Base-by-base conservation (phyloP, 805 yeast genomes). In the Cyberlindnera suaveolens region DNA sequence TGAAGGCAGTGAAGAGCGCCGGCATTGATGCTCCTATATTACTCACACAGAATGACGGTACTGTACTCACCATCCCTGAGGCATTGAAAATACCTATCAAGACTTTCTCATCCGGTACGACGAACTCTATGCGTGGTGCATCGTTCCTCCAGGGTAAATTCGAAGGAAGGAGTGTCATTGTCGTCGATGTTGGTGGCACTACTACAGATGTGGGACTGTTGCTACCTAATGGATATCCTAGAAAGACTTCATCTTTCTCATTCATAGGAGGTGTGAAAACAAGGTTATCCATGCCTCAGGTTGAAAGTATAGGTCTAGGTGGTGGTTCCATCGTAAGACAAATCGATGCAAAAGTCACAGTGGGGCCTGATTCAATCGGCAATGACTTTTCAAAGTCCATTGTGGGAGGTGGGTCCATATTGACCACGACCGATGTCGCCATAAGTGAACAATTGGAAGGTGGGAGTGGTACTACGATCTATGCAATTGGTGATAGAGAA, bases 281-380 rank as follows among this genome's bases (percentile, higher is more conserved):
- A 63, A 68, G 68, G 45, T 66, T 72, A 41, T 63, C 75, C 3
- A 72, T 71, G 77, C 77, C 77, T 7, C 75, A 71, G 29, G 75
- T 70, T 16, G 75, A 69, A 49, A 65, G 72, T 46, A 65, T 74
- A 42, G 78, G 78, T 1, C 60, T 73, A 4, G 78, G 78, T 30
- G 77, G 77, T 42, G 78, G 78, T 3, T 72, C 77, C 3, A 62
- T 69, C 16, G 73, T 73, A 9, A 51, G 71, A 37, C 57, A 50
- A 14, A 46, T 46, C 2, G 51, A 49, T 20, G 54, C 42, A 4
- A 31, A 43, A 2, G 36, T 69, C 4, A 58, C 68, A 4, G 60
- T 72, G 27, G 78, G 78, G 1, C 77, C 78, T 0, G 77, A 72
- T 37, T 71, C 77, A n/a, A 68, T 68, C 17, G 78, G 77, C 6